Evolutionary conservation across 371 early-diverging fungal genomes (phyloP).

Genomic region (Actinomortierella wolfii): DNA sequence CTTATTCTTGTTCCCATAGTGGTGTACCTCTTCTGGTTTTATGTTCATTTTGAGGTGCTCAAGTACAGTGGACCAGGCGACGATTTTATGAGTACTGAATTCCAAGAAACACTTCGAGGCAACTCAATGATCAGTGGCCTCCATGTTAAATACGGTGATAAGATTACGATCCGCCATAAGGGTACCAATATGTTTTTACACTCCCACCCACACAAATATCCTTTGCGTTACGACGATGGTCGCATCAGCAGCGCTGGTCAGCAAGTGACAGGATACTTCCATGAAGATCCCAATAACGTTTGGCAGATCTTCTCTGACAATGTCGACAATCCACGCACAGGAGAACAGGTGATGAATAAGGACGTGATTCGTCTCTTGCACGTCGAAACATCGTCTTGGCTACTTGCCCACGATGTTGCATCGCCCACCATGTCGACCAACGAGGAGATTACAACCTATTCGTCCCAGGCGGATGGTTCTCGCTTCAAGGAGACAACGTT

Average conservation of each 20-base stretch:
- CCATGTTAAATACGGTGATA: constrained; percentile 78
- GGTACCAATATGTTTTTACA: constrained; percentile 80
- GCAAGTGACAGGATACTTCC: constrained; percentile 89
- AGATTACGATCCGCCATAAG: constrained; percentile 79
- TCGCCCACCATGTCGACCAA: constrained; percentile 96
- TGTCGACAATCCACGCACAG: constrained; percentile 48
- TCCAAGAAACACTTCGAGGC: constrained; percentile 86
- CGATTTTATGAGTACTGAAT: constrained; percentile 84
- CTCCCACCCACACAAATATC: constrained; percentile 84
- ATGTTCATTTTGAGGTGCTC: constrained; percentile 84
- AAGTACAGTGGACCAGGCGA: constrained; percentile 88
- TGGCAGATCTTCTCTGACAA: constrained; percentile 73
- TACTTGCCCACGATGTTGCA: constrained; percentile 97
- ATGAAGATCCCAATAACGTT: constrained; percentile 76
- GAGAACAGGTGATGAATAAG: constrained; percentile 54
- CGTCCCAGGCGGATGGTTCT: constrained; percentile 45
- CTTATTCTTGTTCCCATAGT: constrained; percentile 83
- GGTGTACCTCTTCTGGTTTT: constrained; percentile 85
- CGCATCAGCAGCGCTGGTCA: constrained; percentile 91
- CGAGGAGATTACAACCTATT: constrained; percentile 91
- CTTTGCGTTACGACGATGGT: constrained; percentile 91
- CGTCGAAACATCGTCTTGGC: constrained; percentile 57
- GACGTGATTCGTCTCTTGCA: constrained; percentile 66
- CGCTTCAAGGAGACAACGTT: constrained; percentile 71
- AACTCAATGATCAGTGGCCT: constrained; percentile 61